phyloP scores from a whole-genome alignment of 176 grass and related monocot species.

The Hordeum marinum region DNA sequence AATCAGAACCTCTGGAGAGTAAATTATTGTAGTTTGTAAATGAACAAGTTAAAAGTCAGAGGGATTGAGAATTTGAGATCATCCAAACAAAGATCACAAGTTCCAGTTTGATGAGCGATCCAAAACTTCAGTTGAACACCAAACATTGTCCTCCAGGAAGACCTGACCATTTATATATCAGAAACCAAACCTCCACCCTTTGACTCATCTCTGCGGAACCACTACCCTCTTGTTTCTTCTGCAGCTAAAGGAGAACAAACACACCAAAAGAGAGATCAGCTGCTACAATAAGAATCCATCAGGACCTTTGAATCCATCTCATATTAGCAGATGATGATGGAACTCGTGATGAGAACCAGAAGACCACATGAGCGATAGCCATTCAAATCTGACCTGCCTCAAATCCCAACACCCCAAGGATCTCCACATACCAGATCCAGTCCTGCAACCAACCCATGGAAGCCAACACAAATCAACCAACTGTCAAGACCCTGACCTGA shows the following conservation, averaged over 20 bases:
- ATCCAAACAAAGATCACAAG: not conserved
- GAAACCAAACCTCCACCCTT: conserved; percentile 22
- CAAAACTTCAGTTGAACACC: not conserved
- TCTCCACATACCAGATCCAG: not conserved
- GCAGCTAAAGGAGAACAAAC: not conserved
- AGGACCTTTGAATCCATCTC: conserved; percentile 4
- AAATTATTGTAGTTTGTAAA: too few relatives aligned
- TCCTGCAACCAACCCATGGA: conserved; percentile 20
- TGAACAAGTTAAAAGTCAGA: too few relatives aligned
- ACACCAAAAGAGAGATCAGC: conserved; percentile 8
- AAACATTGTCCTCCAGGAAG: too few relatives aligned
- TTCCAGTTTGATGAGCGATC: not conserved
- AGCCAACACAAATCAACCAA: not conserved
- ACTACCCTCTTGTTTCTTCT: not conserved
- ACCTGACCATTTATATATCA: too few relatives aligned
- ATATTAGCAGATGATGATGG: not conserved
- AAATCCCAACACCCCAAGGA: not conserved
- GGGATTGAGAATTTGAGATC: not conserved
- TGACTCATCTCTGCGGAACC: not conserved
- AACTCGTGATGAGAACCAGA: not conserved
- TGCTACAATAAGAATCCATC: not conserved
- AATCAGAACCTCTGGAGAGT: too few relatives aligned
- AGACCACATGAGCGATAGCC: not conserved
- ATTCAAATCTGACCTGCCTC: conserved; percentile 24
- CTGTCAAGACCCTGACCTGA: not conserved